Evolutionary conservation across 257 asterid species (phyloP).

Genomic region (Mentha longifolia): DNA sequence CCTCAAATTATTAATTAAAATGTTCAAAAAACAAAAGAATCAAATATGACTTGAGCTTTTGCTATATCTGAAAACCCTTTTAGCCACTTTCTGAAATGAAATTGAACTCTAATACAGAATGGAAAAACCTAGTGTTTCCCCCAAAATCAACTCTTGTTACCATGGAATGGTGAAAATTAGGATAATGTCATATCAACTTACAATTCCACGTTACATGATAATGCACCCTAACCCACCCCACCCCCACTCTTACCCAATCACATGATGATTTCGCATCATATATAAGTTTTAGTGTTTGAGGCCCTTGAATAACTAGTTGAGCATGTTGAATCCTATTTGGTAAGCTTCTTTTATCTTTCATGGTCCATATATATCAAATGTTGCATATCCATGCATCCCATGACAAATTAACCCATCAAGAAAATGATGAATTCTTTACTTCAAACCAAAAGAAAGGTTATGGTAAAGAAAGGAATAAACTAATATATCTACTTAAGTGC

Average conservation of each 20-base stretch:
- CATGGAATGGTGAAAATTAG: slow-evolving; percentile 46
- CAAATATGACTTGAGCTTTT: slow-evolving; percentile 19
- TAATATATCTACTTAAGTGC: not conserved
- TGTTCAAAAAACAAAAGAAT: not conserved
- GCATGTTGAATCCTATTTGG: slow-evolving; percentile 48
- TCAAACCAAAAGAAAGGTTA: not conserved
- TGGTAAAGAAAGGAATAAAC: not conserved
- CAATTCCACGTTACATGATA: slow-evolving; percentile 31
- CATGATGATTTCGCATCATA: slow-evolving; percentile 43
- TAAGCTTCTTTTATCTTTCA: slow-evolving; percentile 32
- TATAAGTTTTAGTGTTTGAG: slow-evolving; percentile 28
- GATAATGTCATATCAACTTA: slow-evolving; percentile 55
- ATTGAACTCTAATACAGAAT: slow-evolving; percentile 34
- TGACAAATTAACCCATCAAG: slow-evolving; percentile 29
- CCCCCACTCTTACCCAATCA: slow-evolving; percentile 32
- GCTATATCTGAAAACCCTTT: slow-evolving; percentile 31
- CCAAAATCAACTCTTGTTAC: slow-evolving; percentile 44
- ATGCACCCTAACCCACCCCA: slow-evolving; percentile 7
- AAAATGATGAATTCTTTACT: slow-evolving; percentile 14
- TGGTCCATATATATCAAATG: slow-evolving; percentile 30
- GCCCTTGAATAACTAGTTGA: slow-evolving; percentile 35
- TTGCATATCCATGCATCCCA: slow-evolving; percentile 43
- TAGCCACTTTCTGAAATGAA: slow-evolving; percentile 30
- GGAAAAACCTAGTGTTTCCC: slow-evolving; percentile 43
- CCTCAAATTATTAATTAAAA: slow-evolving; percentile 5